Evolutionary conservation across 148 eudicot genomes (phyloP), one percentile per base, ranked within the genome.

Genomic region (Chenopodium formosanum): DNA sequence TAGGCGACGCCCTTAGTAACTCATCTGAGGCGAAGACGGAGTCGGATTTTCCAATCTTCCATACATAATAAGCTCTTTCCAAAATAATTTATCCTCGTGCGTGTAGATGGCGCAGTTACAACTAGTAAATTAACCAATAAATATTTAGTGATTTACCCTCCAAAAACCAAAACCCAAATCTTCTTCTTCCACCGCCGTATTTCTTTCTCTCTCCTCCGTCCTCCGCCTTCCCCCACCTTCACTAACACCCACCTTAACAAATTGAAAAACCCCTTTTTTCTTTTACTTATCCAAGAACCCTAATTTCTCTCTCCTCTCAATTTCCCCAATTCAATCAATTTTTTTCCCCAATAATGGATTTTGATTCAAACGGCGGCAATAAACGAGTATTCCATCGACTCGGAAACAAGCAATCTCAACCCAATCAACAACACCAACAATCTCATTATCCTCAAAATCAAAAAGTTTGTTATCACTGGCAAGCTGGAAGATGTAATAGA

Each of bases 401-500:
- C 16, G 84, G 90, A 22, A 80, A 63, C 82, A 84, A 48, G 29
- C 48, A 32, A 58, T 32, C 78, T 69, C 62, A 73, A 74, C 50
- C 80, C 1, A 7, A 40, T 40, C 53, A 50, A 12, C 53, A 50
- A 50, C 53, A 9, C 52, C 52, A 77, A 9, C 14, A 52, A 34
- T 34, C 37, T 58, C 80, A 68, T 2, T 47, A 29, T 64, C 83
- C 74, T 46, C 78, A 62, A 37, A 74, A 62, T 27, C 67, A 89
- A n/a, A 91, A 88, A 76, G 99, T 97, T 0, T 97, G 99, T 52
- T 88, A 19, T 64, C 82, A 91, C 69, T 97, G 98, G 99, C 83
- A 84, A 75, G 90, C 90, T 44, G 99, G 98, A 7, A 88, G 91
- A 74, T 97, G 99, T 77, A 84, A 58, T 50, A 79, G 97, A 8